phyloP scores from a whole-genome alignment of 805 yeast genomes.

The Peterozyma xylosa region DNA sequence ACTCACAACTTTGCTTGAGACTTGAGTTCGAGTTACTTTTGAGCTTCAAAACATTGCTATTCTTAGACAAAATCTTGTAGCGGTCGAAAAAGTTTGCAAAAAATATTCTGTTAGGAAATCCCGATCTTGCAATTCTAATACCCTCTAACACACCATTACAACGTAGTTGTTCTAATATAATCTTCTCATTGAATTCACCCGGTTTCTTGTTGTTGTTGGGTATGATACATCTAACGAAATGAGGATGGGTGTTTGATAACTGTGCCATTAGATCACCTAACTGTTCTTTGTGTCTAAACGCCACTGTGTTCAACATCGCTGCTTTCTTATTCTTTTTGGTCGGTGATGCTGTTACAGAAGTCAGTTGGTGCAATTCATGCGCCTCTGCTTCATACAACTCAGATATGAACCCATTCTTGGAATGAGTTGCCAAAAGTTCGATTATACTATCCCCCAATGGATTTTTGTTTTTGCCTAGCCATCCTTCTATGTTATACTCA shows the following conservation, averaged over 20 bases:
- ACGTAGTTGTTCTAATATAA: slow-evolving; percentile 83
- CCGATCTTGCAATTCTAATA: slow-evolving; percentile 92
- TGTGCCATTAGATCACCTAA: slow-evolving; percentile 63
- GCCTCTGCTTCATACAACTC: slow-evolving; percentile 40
- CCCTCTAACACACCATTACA: slow-evolving; percentile 99
- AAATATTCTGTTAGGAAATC: slow-evolving; percentile 87
- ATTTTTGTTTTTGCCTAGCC: slow-evolving; percentile 93
- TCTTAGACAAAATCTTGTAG: slow-evolving; percentile 60
- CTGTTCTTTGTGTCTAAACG: slow-evolving; percentile 86
- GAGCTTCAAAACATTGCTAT: slow-evolving; percentile 16
- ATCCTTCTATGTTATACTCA: slow-evolving; percentile 85
- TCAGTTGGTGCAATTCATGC: neutral
- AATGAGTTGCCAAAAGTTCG: slow-evolving; percentile 38
- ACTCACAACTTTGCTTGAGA: slow-evolving; percentile 60
- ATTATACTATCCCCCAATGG: slow-evolving; percentile 77
- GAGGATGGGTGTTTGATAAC: slow-evolving; percentile 80
- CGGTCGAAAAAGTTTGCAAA: slow-evolving; percentile 74
- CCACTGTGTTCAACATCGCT: slow-evolving; percentile 65
- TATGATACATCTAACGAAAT: slow-evolving; percentile 90
- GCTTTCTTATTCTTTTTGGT: slow-evolving; percentile 15
- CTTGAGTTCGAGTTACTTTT: slow-evolving; percentile 26
- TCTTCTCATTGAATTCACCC: slow-evolving; percentile 57
- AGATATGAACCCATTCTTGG: slow-evolving; percentile 49
- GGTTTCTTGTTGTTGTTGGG: slow-evolving; percentile 79
- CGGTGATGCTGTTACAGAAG: slow-evolving; percentile 14